Conservation (phyloP, 768 basidiomycete genomes). For the Hydnomerulius pinastri region DNA sequence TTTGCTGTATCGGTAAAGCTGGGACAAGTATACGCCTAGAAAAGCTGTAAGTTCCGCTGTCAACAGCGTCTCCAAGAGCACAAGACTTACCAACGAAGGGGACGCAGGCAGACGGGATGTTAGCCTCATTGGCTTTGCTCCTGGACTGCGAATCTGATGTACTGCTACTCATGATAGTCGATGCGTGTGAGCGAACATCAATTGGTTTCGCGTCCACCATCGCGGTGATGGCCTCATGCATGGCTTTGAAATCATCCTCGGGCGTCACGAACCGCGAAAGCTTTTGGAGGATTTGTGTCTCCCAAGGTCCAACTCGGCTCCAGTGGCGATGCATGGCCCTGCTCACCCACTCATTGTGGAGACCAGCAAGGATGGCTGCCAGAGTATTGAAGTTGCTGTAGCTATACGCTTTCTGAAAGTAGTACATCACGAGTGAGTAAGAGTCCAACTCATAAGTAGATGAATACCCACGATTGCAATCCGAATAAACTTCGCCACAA, state of each 20-base stretch:
- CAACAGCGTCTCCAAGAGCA: neutral
- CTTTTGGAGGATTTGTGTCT: constrained; percentile 72
- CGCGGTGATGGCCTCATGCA: constrained; percentile 63
- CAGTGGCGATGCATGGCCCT: constrained; percentile 68
- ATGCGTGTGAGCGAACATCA: constrained; percentile 52
- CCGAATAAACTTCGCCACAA: constrained; percentile 81
- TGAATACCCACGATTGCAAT: constrained; percentile 72
- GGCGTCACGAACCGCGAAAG: constrained; percentile 66
- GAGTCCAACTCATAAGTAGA: neutral
- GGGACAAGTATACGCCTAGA: constrained; percentile 75
- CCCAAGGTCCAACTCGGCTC: constrained; percentile 67
- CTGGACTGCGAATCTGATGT: constrained; percentile 42
- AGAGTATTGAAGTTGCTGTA: constrained; percentile 78
- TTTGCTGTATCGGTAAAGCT: constrained; percentile 61
- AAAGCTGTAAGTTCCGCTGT: constrained; percentile 6
- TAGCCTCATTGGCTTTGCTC: constrained; percentile 42
- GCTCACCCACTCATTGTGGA: constrained; percentile 68
- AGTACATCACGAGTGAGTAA: neutral
- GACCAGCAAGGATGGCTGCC: constrained; percentile 76
- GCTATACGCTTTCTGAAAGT: constrained; percentile 71
- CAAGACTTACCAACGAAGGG: constrained; percentile 73
- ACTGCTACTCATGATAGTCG: constrained; percentile 51
- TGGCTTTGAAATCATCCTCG: constrained; percentile 71
- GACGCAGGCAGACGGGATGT: constrained; percentile 61
- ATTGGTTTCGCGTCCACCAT: constrained; percentile 68